Base-by-base conservation (phyloP, 2,329 filamentous ascomycete species). In the Celoporthe dispersa region DNA sequence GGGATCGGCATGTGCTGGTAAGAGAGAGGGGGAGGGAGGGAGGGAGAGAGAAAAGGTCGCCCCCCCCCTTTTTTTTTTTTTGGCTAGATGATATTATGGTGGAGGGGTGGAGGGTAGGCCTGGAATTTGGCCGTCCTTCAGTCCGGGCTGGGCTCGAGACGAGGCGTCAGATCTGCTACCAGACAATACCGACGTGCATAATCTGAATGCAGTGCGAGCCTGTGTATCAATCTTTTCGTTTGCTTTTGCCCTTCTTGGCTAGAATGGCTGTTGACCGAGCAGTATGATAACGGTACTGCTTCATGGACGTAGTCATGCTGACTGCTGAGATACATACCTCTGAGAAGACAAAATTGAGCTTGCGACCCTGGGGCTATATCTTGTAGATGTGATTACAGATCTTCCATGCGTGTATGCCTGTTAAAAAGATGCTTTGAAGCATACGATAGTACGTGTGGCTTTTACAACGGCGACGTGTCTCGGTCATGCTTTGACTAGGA, bases 171-270 rank as follows among this genome's bases (percentile, higher is more conserved):
- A 67, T 68, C 61, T 64, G 53, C 28, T 41, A 39, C 44, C 53
- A 57, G 31, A 33, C 33, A 64, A 62, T 37, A 67, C 53, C 31
- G 25, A 66, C 16, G 35, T 60, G 41, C 61, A 64, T 64, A 53
- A 67, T 71, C 59, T 61, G 25, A 35, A 48, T 62, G 60, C 41
- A 39, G 60, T 64, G 60, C 48, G 25, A 65, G 57, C 16, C 35
- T 55, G 44, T 57, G 67, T 28, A 62, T 51, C 60, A 28, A 62
- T 7, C 8, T 33, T 14, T 64, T 70, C 70, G 70, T 71, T 71
- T 68, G 31, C 5, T 28, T 68, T 71, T 66, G 48, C 68, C 64
- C n/a, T 66, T 71, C 53, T 55, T 62, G 70, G 68, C 31, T 51
- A 59, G 66, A 9, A 39, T 22, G 60, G 35, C 68, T 28, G 14